phyloP scores from a whole-genome alignment of 1,284 basidiomycete species.

The Prillingera fragicola region DNA sequence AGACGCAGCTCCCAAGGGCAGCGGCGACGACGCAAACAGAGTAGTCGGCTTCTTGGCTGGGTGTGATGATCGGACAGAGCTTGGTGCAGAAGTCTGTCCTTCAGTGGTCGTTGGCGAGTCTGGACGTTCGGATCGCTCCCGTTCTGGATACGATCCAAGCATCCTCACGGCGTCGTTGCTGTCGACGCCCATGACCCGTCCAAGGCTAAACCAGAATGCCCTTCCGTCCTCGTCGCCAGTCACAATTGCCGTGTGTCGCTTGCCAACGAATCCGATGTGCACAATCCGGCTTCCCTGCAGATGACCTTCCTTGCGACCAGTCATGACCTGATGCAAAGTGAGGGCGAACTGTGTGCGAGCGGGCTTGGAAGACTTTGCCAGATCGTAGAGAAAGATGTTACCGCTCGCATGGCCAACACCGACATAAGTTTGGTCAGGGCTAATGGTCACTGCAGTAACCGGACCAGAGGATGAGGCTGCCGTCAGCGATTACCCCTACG shows the following conservation, averaged over 20 bases:
- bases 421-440: constrained; percentile 88
- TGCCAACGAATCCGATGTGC: constrained; percentile 84
- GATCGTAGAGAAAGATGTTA: constrained; percentile 79
- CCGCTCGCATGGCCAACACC: constrained; percentile 84
- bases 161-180: constrained; percentile 92
- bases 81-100: constrained; percentile 11
- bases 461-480: constrained; percentile 62
- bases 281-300: constrained; percentile 77
- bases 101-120: background rate
- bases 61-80: constrained; percentile 33
- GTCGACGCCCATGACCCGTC: constrained; percentile 91
- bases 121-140: constrained; percentile 28
- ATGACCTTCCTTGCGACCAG: constrained; percentile 91
- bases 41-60: constrained; percentile 53
- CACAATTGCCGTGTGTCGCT: constrained; percentile 87
- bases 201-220: constrained; percentile 91
- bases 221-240: constrained; percentile 86
- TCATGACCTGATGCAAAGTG: constrained; percentile 52
- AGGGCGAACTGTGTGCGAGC: constrained; percentile 39
- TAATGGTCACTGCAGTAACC: constrained; percentile 86
- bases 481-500: background rate
- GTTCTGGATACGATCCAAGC: constrained; percentile 79
- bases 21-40: constrained; percentile 69
- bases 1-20: constrained; percentile 70
- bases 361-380: constrained; percentile 58